Evolutionary conservation across 116 monocot genomes (phyloP), one percentile per base, ranked within the genome.

Genomic region (Trichopus zeylanicus): DNA sequence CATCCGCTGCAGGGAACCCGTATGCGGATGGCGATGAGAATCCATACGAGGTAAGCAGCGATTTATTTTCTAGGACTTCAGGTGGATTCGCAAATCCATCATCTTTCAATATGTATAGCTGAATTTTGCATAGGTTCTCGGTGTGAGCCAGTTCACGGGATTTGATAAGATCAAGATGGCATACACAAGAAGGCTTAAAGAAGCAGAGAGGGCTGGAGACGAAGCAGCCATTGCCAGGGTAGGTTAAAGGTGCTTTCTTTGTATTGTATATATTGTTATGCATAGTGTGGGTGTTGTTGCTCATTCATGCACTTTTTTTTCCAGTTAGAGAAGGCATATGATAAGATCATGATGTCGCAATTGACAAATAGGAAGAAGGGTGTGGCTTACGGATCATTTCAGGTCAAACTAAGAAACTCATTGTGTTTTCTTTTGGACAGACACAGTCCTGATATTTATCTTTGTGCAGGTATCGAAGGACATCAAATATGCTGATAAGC

Each of bases 291-390:
- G 32, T 8, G 32, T 4, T 33, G 32, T 5, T 33, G 6, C 4
- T 33, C 32, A 5, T 5, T 33, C n/a, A 42, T 3, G 4, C 24
- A 4, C 46, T 8, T 20, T 26, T 47, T 69, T 35, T 72, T 56
- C 29, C 74, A 95, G 94, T 69, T 95, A 68, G 94, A 95, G 28
- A 83, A 71, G 60, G 94, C 94, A 46, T 95, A 95, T 72, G 94
- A 95, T 63, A 86, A 76, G 68, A 86, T 95, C 59, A 95, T 95
- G 86, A 89, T 95, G 94, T 59, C 67, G 29, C 90, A 95, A 64
- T 76, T 95, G 48, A 75, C 83, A 31, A 86, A 83, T 64, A 57
- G 94, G 56, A 89, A 95, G 66, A 89, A 86, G 60, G 94, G 94
- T 31, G 49, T 89, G 28, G 64, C 94, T 32, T 89, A 76, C 81